These are phyloP conservation scores for Tieghemiomyces parasiticus DNA, from an alignment of 192 early-diverging fungal genomes.

Conservation along the genomic window DNA sequence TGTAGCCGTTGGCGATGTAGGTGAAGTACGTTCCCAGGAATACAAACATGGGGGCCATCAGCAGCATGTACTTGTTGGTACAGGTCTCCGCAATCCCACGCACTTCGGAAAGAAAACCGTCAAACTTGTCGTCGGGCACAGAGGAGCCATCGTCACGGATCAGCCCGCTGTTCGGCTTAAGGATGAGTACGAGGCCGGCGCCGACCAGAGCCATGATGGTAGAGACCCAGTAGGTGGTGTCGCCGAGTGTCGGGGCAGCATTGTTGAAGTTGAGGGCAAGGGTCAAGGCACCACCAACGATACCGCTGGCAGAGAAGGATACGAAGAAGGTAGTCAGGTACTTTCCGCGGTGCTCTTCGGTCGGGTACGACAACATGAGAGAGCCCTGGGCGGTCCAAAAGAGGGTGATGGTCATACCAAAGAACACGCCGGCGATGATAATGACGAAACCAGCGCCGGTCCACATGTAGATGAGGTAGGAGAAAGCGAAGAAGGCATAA, in stretches of 20 bases:
- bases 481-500: slow-evolving; percentile 3
- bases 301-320: slow-evolving; percentile 6
- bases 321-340: slow-evolving; percentile 9
- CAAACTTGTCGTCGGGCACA: not conserved
- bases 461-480: slow-evolving; percentile 9
- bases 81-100: not conserved
- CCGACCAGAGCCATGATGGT: not conserved
- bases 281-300: slow-evolving; percentile 3
- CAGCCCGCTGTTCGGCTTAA: not conserved
- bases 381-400: slow-evolving; percentile 11
- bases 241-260: not conserved
- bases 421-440: slow-evolving; percentile 1
- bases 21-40: slow-evolving; percentile 8
- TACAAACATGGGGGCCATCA: slow-evolving; percentile 7
- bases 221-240: not conserved
- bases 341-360: not conserved
- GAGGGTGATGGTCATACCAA: slow-evolving; percentile 4
- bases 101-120: not conserved
- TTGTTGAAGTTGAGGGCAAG: not conserved
- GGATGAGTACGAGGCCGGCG: not conserved
- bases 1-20: slow-evolving; percentile 7
- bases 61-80: not conserved
- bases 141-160: slow-evolving; percentile 9
- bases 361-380: slow-evolving; percentile 11
- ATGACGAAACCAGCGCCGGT: not conserved